Base-by-base conservation (phyloP, 2,329 filamentous ascomycete species). In the Talaromyces islandicus region DNA sequence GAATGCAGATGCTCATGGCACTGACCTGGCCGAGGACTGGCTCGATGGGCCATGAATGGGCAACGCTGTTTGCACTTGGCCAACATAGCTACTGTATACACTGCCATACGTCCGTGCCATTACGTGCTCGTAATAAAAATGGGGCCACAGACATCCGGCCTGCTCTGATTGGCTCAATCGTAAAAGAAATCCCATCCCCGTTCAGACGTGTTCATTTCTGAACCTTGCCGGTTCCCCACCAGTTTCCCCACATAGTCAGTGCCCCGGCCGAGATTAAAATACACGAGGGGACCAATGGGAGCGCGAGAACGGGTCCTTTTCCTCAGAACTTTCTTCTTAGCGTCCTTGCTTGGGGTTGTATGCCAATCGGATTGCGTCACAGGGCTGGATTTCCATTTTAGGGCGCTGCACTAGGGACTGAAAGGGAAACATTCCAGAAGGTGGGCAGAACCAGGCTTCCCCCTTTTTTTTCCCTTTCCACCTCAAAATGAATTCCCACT, bases 351-450 rank as follows among this genome's bases (percentile, higher is more conserved):
- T 38, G 10, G n/a, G n/a, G n/a, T 41, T 5, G 35, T 14, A 3
- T 35, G 41, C 41, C 41, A 43, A 43, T 43, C 41, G 41, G 41
- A 21, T 43, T 43, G 17, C 41, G 19, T 21, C 41, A 43, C 41
- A 43, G 19, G 41, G 41, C 17, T 43, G 17, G 41, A 6, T 3
- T 27, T 14, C 19, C 6, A n/a, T 29, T 11, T 53, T 29, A 21
- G 7, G 24, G 25, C 32, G 25, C 19, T 53, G 27, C 12, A 27
- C 51, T 25, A 19, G 25, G 0, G 2, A 0, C 52, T 3, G 7
- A 38, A 41, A 38, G n/a, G 30, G 53, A 54, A 54, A 7, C 51
- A 54, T 54, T 54, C 51, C 51, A 54, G 51, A 54, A 54, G 51
- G 19, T 21, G 51, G 27, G 32, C 17, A 32, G 51, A 54, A n/a